Evolutionary conservation across 345 rosid genomes (phyloP), one percentile per base, ranked within the genome.

Genomic region (Citrus inodora): DNA sequence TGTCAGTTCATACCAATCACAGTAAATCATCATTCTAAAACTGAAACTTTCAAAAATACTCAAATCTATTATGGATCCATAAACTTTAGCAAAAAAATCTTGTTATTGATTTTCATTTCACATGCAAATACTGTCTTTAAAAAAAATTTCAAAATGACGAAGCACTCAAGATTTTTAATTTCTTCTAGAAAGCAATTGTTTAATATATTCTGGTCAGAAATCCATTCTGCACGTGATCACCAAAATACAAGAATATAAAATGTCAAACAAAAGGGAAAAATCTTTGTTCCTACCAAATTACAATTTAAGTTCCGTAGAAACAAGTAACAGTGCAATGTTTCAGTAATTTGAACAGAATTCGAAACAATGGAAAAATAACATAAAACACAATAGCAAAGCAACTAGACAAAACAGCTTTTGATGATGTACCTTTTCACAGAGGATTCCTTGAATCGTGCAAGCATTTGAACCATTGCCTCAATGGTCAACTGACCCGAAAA

Each of bases 391-490:
- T 19, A 40, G 22, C 4, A 53, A 32, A 70, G 72, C 59, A 71
- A 71, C 35, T 35, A 11, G 35, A 67, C 42, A 51, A 21, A 8
- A 16, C 28, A 69, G 19, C 24, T 59, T 21, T 55, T 35, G 58
- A 51, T 32, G 67, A 19, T 27, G 35, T 80, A 92, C 99, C 99
- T 94, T 80, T 78, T 85, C 55, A 88, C 87, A 70, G 89, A 81
- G 64, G 98, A 96, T 78, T 94, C 98, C 86, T 91, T 96, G 86
- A 91, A 94, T 64, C 87, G 90, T 14, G 97, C 90, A 84, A 96
- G 99, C 94, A 92, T 94, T 82, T 94, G 98, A 79, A 96, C 97
- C 97, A 96, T 92, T 32, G 93, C 87, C 73, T 96, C 99, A 74
- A 90, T 88, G 78, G 91, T 85, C 87, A 96, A 79, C 83, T 86